Percentiles rank a stretch among this genome's conserved stretches.
Evolutionary conservation across 2,329 filamentous ascomycete genomes (phyloP).

Genomic region (Aspergillus novofumigatus): DNA sequence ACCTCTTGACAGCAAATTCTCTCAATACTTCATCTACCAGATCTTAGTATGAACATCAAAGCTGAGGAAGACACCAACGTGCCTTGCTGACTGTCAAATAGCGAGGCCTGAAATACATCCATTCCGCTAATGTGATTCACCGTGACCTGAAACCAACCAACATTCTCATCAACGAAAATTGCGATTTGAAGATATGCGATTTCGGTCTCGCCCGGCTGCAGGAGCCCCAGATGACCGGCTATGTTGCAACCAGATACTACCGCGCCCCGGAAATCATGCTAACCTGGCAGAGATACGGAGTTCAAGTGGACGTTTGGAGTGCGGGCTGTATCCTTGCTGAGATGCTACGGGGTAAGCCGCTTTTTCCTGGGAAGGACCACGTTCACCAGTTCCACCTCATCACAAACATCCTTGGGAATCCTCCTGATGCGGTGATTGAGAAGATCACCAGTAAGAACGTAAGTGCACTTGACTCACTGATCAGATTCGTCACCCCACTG

Average conservation of each 20-base stretch:
- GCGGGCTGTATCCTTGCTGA: constrained; percentile 98
- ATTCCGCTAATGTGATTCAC: constrained; percentile 96
- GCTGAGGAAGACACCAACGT: not conserved
- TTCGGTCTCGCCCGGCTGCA: constrained; percentile 96
- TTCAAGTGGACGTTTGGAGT: constrained; percentile 99
- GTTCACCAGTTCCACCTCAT: constrained; percentile 99
- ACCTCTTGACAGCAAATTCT: constrained; percentile 97
- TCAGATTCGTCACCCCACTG: not conserved
- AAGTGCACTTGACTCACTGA: constrained; percentile 18
- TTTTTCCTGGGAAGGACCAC: constrained; percentile 98
- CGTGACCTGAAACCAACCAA: constrained; percentile 98
- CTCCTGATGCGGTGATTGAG: constrained; percentile 95
- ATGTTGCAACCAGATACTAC: constrained; percentile 98
- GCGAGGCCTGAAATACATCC: constrained; percentile 97
- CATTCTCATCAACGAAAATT: constrained; percentile 99
- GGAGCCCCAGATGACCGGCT: constrained; percentile 98
- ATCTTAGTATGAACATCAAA: constrained; percentile 66
- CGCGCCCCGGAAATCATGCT: constrained; percentile 99
- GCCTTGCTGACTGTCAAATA: constrained; percentile 37
- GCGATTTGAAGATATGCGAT: constrained; percentile 98
- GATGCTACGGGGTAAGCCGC: constrained; percentile 96
- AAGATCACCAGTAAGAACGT: constrained; percentile 98
- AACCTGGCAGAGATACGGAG: constrained; percentile 99
- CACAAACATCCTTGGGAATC: constrained; percentile 90
- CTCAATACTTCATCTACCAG: constrained; percentile 99